These are phyloP conservation scores for Collybia sordida DNA, from an alignment of 768 basidiomycete genomes.

Conservation along the genomic window DNA sequence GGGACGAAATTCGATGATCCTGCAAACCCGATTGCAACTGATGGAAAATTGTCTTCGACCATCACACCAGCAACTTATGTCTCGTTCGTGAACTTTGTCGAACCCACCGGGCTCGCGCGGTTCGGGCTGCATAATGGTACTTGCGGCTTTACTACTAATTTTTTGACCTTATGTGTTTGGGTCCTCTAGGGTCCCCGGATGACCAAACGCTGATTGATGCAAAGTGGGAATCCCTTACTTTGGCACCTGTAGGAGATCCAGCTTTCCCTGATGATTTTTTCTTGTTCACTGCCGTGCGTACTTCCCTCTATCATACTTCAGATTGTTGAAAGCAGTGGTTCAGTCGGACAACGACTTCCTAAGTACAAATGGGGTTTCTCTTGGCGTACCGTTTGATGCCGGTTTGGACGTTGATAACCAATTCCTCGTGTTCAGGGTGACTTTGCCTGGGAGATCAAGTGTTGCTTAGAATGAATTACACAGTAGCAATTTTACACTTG, in stretches of 20 bases:
- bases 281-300: constrained; percentile 58
- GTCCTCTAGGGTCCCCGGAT: constrained; percentile 39
- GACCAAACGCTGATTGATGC: constrained; percentile 56
- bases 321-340: background rate
- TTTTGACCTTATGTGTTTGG: too few relatives aligned
- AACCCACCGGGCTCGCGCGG: constrained; percentile 51
- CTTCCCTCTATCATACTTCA: background rate
- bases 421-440: constrained; percentile 61
- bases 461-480: background rate
- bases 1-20: constrained; percentile 55
- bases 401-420: constrained; percentile 61
- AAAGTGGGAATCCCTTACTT: constrained; percentile 68
- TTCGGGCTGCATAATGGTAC: constrained; percentile 66
- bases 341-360: constrained; percentile 68
- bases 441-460: constrained; percentile 39
- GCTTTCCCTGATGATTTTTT: constrained; percentile 64
- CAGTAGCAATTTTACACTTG: too few relatives aligned
- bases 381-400: constrained; percentile 51
- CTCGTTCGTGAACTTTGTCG: constrained; percentile 55
- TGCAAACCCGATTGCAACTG: constrained; percentile 46
- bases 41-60: constrained; percentile 43
- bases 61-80: constrained; percentile 56
- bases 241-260: constrained; percentile 52
- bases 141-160: constrained; percentile 4
- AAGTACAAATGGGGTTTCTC: constrained; percentile 49